Evolutionary conservation across 2,329 filamentous ascomycete genomes (phyloP), one percentile per base, ranked within the genome.

Genomic region (Amauroascus niger): DNA sequence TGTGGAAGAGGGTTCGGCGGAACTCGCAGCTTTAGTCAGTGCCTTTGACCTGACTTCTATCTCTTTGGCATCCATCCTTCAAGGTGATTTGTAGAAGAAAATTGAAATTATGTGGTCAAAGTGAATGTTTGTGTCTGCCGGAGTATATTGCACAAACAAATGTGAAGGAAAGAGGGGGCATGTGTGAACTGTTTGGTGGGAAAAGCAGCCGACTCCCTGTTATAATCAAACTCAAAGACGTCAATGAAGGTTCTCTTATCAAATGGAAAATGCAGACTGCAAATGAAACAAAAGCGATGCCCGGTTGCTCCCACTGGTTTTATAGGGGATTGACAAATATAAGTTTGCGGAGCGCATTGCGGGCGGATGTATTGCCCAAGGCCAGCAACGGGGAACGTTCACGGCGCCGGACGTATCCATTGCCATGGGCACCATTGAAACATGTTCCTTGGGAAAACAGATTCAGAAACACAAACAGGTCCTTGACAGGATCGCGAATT

Each of bases 41-140:
- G 84, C 82, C 72, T 87, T 86, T 64, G 88, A 82, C 70, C 83
- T 83, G 64, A 83, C 74, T 63, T 84, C 81, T 53, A 96, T 85
- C 66, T 91, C 87, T 71, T 88, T 87, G 65, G 83, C 80, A 64
- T 95, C 86, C 85, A 95, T 88, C 49, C 7, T 52, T 1, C 18
- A 41, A 43, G 14, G 3, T 24, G 22, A 28, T 14, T 7, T 18
- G 47, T 40, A 43, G 20, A 49, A 49, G 28, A 4, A 16, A 18
- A 26, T 13, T 16, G 14, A 26, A 8, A 6, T 1, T 26, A 3
- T 20, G 33, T 13, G 11, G 11, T 39, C 20, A 39, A 37, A n/a
- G 33, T 26, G 22, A 37, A 9, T 30, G 30, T 24, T 49, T 39
- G 32, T 13, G 33, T 39, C 8, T 18, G 32, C 22, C 16, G n/a